Conservation (phyloP, 2,329 filamentous ascomycete species). For the Colletotrichum agaves region DNA sequence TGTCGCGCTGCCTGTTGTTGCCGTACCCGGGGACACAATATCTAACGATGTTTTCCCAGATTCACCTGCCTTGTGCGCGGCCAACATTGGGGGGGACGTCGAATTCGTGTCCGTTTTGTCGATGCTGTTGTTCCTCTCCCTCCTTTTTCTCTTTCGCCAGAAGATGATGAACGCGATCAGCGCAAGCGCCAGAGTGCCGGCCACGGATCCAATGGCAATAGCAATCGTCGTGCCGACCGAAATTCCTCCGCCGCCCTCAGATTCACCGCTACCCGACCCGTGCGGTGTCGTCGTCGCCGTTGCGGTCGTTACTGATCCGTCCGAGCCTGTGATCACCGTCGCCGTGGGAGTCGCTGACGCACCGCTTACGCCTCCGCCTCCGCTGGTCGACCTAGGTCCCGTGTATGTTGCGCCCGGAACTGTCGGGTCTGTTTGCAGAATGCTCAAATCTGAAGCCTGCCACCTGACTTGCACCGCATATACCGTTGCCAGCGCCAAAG, state of each 20-base stretch:
- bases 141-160: conserved; percentile 19
- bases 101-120: conserved; percentile 2
- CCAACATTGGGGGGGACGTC: conserved; percentile 7
- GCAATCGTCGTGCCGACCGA: conserved; percentile 23
- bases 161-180: conserved; percentile 18
- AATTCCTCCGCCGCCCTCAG: background rate
- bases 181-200: conserved; percentile 18
- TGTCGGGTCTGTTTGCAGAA: conserved; percentile 39
- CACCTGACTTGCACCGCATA: conserved; percentile 40
- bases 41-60: conserved; percentile 19
- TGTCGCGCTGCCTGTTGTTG: conserved; percentile 18
- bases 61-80: conserved; percentile 9
- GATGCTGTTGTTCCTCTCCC: background rate
- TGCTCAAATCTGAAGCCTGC: conserved; percentile 37
- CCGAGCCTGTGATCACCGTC: background rate
- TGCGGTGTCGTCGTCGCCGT: conserved; percentile 14
- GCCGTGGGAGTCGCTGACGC: conserved; percentile 12
- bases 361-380: background rate
- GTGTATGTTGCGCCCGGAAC: conserved; percentile 37
- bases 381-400: conserved; percentile 1
- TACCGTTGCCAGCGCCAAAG: conserved; percentile 28
- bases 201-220: conserved; percentile 28
- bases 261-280: background rate
- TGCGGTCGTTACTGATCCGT: background rate
- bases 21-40: conserved; percentile 16